Evolutionary conservation across 306 rosid species (phyloP).

Genomic region (Cucumis hystrix): DNA sequence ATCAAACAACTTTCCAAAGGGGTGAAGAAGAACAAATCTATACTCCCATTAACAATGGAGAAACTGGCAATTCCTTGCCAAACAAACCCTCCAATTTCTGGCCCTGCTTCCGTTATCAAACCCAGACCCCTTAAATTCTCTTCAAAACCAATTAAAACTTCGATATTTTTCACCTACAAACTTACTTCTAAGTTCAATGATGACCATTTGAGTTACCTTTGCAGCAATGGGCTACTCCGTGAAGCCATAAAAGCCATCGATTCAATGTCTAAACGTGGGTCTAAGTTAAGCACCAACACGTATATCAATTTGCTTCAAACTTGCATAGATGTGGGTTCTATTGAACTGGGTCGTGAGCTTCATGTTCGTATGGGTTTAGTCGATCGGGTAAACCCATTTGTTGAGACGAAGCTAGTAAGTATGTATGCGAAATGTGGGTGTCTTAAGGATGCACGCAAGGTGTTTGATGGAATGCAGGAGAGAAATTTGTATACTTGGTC

Average conservation of each 20-base stretch:
- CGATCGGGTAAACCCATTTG: slow-evolving; percentile 37
- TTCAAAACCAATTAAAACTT: slow-evolving; percentile 23
- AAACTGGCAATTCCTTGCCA: slow-evolving; percentile 31
- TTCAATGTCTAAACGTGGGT: slow-evolving; percentile 45
- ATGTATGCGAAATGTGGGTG: slow-evolving; percentile 82
- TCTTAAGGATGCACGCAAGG: slow-evolving; percentile 59
- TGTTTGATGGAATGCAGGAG: slow-evolving; percentile 67
- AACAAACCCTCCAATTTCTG: slow-evolving; percentile 21
- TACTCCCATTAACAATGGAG: slow-evolving; percentile 26
- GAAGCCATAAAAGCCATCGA: slow-evolving; percentile 56
- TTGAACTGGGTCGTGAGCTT: slow-evolving; percentile 62
- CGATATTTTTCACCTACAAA: slow-evolving; percentile 18
- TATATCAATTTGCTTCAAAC: slow-evolving; percentile 52
- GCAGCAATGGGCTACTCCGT: slow-evolving; percentile 36
- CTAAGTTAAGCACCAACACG: slow-evolving; percentile 37
- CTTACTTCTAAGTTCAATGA: slow-evolving; percentile 17
- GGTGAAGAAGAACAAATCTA: not conserved
- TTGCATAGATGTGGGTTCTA: slow-evolving; percentile 51
- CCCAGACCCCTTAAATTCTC: slow-evolving; percentile 22
- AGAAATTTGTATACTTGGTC: slow-evolving; percentile 93
- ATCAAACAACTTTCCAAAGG: not conserved
- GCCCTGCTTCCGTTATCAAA: slow-evolving; percentile 15
- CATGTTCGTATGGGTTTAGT: slow-evolving; percentile 51
- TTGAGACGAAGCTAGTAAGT: slow-evolving; percentile 70
- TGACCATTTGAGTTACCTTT: slow-evolving; percentile 36